Conservation (phyloP, 805 yeast genomes). For the Metschnikowia lunata region DNA sequence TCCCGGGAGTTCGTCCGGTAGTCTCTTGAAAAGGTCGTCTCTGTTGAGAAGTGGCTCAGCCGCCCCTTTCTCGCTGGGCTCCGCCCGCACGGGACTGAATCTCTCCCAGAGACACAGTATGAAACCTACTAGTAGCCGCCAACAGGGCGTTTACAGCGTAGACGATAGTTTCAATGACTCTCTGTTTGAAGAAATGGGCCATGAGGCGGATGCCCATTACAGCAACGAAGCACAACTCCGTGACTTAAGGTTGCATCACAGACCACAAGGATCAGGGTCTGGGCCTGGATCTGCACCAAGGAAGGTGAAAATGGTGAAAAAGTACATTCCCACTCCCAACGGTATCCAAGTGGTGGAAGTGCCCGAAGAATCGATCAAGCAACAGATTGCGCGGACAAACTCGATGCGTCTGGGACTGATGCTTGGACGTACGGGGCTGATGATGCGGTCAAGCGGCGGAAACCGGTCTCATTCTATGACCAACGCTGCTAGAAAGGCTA, state of each 20-base stretch:
- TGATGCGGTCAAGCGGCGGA: constrained; percentile 7
- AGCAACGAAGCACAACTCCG: constrained; percentile 31
- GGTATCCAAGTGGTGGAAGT: constrained; percentile 71
- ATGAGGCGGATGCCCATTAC: constrained; percentile 17
- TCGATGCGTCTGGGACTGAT: constrained; percentile 33
- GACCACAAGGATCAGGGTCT: constrained; percentile 7
- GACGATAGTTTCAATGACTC: constrained; percentile 34
- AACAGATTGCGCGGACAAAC: constrained; percentile 37
- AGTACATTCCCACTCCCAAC: constrained; percentile 68
- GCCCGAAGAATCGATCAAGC: constrained; percentile 43
- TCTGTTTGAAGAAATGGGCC: constrained; percentile 26
- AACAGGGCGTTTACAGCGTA: constrained; percentile 15
- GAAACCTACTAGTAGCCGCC: neutral
- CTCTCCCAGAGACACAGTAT: constrained; percentile 9
- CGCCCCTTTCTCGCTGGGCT: constrained; percentile 3
- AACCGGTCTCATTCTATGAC: constrained; percentile 24
- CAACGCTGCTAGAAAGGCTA: constrained; percentile 7
- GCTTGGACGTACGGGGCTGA: constrained; percentile 23
- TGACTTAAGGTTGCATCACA: constrained; percentile 30
- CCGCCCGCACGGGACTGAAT: constrained; percentile 6
- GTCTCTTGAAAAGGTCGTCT: constrained; percentile 17
- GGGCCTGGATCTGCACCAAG: neutral
- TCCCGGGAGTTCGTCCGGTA: constrained; percentile 5
- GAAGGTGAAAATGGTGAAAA: constrained; percentile 49
- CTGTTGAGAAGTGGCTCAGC: constrained; percentile 5